Percentiles rank a stretch among this genome's conserved stretches.
Evolutionary conservation across 163 green algal species (phyloP).

Genomic region (Scenedesmus sp.): DNA sequence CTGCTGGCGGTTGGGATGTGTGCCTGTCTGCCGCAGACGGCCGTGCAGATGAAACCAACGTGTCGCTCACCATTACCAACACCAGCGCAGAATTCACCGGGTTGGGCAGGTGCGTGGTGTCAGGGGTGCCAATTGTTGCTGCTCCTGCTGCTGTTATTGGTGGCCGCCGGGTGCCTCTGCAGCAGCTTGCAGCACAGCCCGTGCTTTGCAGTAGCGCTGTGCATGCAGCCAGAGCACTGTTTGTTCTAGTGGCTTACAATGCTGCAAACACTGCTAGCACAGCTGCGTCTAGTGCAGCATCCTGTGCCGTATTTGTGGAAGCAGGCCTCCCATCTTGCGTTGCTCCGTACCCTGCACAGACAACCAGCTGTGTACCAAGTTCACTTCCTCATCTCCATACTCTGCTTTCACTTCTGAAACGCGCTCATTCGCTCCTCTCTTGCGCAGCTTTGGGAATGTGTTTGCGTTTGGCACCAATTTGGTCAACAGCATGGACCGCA

Average conservation of each 20-base stretch:
- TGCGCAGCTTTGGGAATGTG: slow-evolving; percentile 67
- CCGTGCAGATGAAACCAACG: slow-evolving; percentile 67
- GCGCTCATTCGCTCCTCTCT: neutral
- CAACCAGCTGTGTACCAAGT: no score
- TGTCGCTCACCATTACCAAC: slow-evolving; percentile 77
- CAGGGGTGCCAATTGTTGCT: neutral
- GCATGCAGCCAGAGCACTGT: neutral
- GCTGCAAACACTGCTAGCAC: neutral
- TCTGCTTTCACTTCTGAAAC: neutral
- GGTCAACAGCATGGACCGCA: slow-evolving; percentile 76
- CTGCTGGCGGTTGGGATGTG: neutral
- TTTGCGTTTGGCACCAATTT: slow-evolving; percentile 71
- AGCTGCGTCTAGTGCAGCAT: neutral
- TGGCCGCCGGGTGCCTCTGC: no score
- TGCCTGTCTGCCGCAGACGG: neutral
- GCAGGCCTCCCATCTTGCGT: neutral
- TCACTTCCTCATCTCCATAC: neutral
- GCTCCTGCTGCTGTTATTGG: neutral
- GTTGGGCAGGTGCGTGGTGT: slow-evolving; percentile 39
- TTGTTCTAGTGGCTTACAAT: neutral
- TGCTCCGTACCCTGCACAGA: no score
- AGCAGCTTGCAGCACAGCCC: no score
- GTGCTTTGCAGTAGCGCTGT: neutral
- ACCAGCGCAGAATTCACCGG: slow-evolving; percentile 62
- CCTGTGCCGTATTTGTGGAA: neutral